These are phyloP conservation scores for Mayamaea pseudoterrestris DNA, from an alignment of 108 stramenopile species.

Conservation along the genomic window DNA sequence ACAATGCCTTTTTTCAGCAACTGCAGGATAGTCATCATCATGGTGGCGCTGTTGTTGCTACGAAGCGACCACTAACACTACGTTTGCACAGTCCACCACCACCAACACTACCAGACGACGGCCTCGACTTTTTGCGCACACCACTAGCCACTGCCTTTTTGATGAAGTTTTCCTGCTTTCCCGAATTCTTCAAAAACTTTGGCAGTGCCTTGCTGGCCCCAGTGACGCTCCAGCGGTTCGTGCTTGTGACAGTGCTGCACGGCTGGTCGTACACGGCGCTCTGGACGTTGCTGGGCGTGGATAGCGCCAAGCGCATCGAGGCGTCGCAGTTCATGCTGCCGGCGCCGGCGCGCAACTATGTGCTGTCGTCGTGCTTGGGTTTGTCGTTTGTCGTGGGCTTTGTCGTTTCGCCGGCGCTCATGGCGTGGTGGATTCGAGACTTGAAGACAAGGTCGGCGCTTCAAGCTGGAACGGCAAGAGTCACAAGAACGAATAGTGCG, in stretches of 20 bases:
- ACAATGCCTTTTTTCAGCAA: conserved; percentile 38
- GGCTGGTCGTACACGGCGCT: conserved; percentile 55
- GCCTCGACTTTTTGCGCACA: conserved; percentile 6
- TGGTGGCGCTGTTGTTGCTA: background rate
- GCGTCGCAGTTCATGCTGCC: too few species aligned
- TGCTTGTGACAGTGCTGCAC: conserved; percentile 34
- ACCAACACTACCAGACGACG: background rate
- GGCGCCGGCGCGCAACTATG: conserved; percentile 6
- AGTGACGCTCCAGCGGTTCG: conserved; percentile 21
- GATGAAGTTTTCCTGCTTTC: conserved; percentile 52
- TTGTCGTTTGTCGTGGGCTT: conserved; percentile 20
- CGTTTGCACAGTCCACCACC: conserved; percentile 5
- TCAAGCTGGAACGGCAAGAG: too few species aligned
- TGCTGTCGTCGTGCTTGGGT: background rate
- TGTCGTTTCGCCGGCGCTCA: conserved; percentile 23
- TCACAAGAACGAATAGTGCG: too few species aligned
- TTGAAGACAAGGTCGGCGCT: conserved; percentile 10
- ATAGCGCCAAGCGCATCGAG: conserved; percentile 30
- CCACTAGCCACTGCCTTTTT: conserved; percentile 43
- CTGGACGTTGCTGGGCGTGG: conserved; percentile 63
- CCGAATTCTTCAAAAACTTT: conserved; percentile 74
- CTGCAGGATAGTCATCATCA: conserved; percentile 9
- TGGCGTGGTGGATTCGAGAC: conserved; percentile 28
- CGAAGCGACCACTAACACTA: background rate
- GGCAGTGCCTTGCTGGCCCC: conserved; percentile 18